These are phyloP conservation scores for Russula emetica DNA, from an alignment of 768 basidiomycete species.

Conservation along the genomic window DNA sequence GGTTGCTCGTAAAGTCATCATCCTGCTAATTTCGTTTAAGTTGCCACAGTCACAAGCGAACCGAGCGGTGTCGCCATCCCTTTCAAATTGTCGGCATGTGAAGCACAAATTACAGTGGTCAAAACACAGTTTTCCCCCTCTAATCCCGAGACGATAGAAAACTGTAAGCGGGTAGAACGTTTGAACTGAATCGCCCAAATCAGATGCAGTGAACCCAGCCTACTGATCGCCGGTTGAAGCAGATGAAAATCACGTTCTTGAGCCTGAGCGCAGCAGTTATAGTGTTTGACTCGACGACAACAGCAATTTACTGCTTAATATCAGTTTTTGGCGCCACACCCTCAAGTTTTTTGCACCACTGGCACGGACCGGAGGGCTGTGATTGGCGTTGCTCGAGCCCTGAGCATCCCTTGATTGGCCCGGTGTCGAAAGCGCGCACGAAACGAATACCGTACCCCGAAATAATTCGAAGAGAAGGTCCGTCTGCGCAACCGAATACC, in stretches of 20 bases:
- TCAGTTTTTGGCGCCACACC: neutral
- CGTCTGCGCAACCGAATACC: constrained; percentile 20
- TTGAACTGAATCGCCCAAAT: neutral
- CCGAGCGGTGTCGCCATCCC: neutral
- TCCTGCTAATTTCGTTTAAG: constrained; percentile 7
- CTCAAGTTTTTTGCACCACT: neutral
- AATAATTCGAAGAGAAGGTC: constrained; percentile 5
- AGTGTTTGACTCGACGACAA: neutral
- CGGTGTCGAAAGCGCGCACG: constrained; percentile 11
- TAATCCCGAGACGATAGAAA: neutral
- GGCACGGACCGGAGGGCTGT: neutral
- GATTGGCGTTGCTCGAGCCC: neutral
- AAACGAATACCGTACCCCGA: constrained; percentile 12
- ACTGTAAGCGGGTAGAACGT: neutral
- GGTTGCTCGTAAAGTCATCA: constrained; percentile 10
- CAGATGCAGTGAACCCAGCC: neutral
- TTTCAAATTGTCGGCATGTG: neutral
- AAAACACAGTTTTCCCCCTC: neutral
- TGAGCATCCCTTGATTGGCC: neutral
- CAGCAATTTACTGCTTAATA: neutral
- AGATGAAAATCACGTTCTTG: neutral
- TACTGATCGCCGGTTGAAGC: constrained; percentile 1
- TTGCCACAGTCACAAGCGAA: neutral
- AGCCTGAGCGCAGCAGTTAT: neutral
- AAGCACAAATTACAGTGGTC: neutral